These are phyloP conservation scores for Pyrenochaeta sp. DNA, from an alignment of 2,329 filamentous ascomycete species.

Conservation along the genomic window DNA sequence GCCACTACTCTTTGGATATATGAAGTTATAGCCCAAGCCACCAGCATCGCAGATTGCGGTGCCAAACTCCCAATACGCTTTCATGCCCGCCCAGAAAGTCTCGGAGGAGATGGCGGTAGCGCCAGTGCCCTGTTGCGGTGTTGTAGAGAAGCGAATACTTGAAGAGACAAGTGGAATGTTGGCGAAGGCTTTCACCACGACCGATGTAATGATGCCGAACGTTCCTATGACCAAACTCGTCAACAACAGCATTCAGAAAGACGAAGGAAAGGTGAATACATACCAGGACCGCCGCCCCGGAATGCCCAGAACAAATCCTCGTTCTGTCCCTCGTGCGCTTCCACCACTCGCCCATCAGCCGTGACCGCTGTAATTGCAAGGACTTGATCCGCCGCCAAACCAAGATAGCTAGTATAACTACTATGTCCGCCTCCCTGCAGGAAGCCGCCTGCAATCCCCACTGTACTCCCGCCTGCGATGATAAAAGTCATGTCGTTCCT, in stretches of 20 bases:
- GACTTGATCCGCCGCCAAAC: slow-evolving; percentile 34
- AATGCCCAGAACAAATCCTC: slow-evolving; percentile 38
- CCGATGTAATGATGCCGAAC: slow-evolving; percentile 37
- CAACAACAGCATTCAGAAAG: neutral
- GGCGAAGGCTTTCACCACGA: slow-evolving; percentile 48
- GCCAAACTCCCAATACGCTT: slow-evolving; percentile 27
- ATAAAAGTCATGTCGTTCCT: slow-evolving; percentile 57
- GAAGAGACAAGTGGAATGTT: slow-evolving; percentile 14
- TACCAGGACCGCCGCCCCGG: slow-evolving; percentile 38
- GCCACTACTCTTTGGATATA: slow-evolving; percentile 17
- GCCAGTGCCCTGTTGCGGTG: slow-evolving; percentile 13
- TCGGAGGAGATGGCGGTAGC: slow-evolving; percentile 21
- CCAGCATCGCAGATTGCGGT: slow-evolving; percentile 29
- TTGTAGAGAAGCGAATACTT: slow-evolving; percentile 32
- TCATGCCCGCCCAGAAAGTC: slow-evolving; percentile 38
- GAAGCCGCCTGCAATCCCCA: slow-evolving; percentile 56
- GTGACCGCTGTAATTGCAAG: slow-evolving; percentile 28
- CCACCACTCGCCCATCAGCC: slow-evolving; percentile 31
- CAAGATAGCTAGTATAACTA: slow-evolving; percentile 56
- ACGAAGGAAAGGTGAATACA: slow-evolving; percentile 2
- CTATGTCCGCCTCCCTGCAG: slow-evolving; percentile 61
- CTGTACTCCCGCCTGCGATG: slow-evolving; percentile 61
- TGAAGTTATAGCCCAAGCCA: slow-evolving; percentile 40
- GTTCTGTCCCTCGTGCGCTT: slow-evolving; percentile 21
- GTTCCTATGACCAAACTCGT: slow-evolving; percentile 21